These are phyloP conservation scores for Heterobasidion parviporum DNA, from an alignment of 1,284 basidiomycete genomes.

Conservation along the genomic window DNA sequence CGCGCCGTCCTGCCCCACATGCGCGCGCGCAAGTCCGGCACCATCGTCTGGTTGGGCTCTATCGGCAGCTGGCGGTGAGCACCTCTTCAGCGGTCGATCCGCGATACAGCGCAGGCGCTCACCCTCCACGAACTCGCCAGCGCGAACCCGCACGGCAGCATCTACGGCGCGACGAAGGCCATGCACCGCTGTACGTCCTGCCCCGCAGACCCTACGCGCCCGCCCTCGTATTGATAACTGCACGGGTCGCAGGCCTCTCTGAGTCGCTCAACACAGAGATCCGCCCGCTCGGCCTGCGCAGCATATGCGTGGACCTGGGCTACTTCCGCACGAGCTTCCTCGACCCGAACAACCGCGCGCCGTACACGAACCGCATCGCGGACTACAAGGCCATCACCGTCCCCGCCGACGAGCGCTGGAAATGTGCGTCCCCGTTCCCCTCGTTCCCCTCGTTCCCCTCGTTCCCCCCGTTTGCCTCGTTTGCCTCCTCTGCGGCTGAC, in stretches of 20 bases:
- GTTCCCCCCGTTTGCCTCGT: too few relatives aligned
- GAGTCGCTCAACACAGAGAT: slow-evolving; percentile 31
- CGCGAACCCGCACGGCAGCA: slow-evolving; percentile 20
- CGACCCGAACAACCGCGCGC: slow-evolving; percentile 19
- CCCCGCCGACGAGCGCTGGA: slow-evolving; percentile 12
- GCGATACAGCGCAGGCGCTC: background rate
- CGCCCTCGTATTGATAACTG: background rate
- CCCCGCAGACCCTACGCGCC: background rate
- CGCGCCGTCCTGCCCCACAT: slow-evolving; percentile 31
- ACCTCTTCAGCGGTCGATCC: background rate
- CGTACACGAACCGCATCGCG: slow-evolving; percentile 24
- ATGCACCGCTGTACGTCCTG: slow-evolving; percentile 23
- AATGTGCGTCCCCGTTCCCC: slow-evolving; percentile 5
- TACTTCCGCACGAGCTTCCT: slow-evolving; percentile 35
- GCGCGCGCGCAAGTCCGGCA: slow-evolving; percentile 24
- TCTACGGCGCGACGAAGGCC: slow-evolving; percentile 29
- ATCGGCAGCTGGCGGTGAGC: slow-evolving; percentile 24
- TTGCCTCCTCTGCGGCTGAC: too few relatives aligned
- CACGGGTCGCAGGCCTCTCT: slow-evolving; percentile 20
- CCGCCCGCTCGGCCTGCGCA: slow-evolving; percentile 32
- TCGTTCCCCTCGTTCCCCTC: background rate
- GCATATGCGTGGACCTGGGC: slow-evolving; percentile 33
- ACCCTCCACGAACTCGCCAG: slow-evolving; percentile 7
- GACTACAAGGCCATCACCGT: slow-evolving; percentile 28
- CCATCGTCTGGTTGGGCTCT: slow-evolving; percentile 27